Evolutionary conservation across 352 stramenopile species (phyloP).

Genomic region (Pythium coloratum): DNA sequence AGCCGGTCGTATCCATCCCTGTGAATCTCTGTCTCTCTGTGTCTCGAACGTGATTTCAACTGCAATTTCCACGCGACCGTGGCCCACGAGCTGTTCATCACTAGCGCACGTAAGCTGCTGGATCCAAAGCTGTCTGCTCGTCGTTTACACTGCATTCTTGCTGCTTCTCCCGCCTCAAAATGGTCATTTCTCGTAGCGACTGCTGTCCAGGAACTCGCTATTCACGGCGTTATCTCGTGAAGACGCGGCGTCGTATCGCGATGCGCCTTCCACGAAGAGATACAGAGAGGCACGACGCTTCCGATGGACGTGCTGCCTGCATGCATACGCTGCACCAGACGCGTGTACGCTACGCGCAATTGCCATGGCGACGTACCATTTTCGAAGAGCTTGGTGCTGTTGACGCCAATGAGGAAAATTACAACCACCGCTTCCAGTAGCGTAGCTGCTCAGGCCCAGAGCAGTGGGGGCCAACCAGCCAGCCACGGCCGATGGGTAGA

Average conservation of each 20-base stretch:
- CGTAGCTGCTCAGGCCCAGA: slow-evolving; percentile 17
- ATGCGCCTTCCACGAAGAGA: neutral
- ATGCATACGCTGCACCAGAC: neutral
- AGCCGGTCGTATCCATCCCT: neutral
- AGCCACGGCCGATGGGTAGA: slow-evolving; percentile 10
- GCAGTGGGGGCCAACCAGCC: slow-evolving; percentile 18
- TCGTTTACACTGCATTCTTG: neutral
- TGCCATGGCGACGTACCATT: slow-evolving; percentile 29
- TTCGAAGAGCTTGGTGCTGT: slow-evolving; percentile 35
- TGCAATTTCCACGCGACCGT: neutral
- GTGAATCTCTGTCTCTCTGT: neutral
- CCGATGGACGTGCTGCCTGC: neutral
- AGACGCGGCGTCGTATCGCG: neutral
- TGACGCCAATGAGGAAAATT: slow-evolving; percentile 34
- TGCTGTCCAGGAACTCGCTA: neutral
- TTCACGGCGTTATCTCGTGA: neutral
- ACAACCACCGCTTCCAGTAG: slow-evolving; percentile 27
- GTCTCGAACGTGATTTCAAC: neutral
- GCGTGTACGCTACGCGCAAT: neutral
- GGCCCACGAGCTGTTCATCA: neutral
- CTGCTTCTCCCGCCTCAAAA: neutral
- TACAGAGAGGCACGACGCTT: neutral
- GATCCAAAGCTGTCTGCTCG: neutral
- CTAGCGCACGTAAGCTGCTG: too few species aligned
- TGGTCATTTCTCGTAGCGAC: neutral